Base-by-base conservation (phyloP, 768 basidiomycete species). In the Xerocomellus intermedius region DNA sequence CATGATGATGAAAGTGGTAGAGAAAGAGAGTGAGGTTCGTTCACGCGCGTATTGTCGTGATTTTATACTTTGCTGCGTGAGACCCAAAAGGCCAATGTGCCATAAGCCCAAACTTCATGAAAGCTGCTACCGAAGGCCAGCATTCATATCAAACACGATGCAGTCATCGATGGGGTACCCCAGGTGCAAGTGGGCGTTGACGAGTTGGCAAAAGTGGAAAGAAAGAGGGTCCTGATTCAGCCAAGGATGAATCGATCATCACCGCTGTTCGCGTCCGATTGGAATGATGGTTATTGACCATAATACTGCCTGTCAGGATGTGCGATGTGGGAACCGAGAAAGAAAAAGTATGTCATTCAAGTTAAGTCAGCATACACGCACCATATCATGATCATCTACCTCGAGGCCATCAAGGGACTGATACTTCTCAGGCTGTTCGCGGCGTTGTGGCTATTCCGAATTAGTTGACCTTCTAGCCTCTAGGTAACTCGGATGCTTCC, bases 51-150 rank as follows among this genome's bases (percentile, higher is more conserved):
- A 21, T 5, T 6, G 16, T 41, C 33, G 28, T 10, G 43, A 13
- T 43, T 63, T 66, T 66, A 67, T 68, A 63, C 39, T 37, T 36
- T 17, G 33, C 3, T 14, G 33, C 44, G 19, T 36, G 56, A 48
- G 42, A 48, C 13, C 24, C 19, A 21, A 45, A 14, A 17, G 3
- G 12, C 21, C 24, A 33, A 12, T 39, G 28, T 14, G 16, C 26
- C n/a, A 32, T 42, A 41, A 49, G 10, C 19, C 41, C 22, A 22
- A 5, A 39, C 41, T 57, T 37, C 36, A 30, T 8, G 51, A 58
- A 47, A 17, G 21, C 46, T 7, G 28, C 41, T 51, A 43, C 53
- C 48, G 55, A 52, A 50, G 26, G 39, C 33, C 7, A 17, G 38
- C 24, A 21, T 17, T 35, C 52, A 24, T 30, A 24, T 38, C 32